Percentiles rank a stretch among this genome's conserved stretches.
These are phyloP conservation scores for Pyrus pyrifolia DNA, from an alignment of 306 rosid genomes.

Conservation along the genomic window DNA sequence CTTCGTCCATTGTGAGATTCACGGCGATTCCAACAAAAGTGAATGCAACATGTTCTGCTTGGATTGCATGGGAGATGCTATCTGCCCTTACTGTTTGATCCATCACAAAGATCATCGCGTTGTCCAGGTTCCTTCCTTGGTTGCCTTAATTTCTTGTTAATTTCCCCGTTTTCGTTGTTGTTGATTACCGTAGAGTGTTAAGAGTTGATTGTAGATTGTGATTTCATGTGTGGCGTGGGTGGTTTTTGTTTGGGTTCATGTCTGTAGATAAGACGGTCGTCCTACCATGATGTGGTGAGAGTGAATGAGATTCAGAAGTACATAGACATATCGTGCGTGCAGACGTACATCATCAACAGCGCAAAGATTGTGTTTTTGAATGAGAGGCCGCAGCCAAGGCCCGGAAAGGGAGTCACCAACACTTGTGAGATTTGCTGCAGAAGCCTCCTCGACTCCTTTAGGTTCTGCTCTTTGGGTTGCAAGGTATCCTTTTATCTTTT, in stretches of 20 bases:
- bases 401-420: slow-evolving; percentile 44
- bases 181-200: not conserved
- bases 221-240: not conserved
- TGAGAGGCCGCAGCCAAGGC: slow-evolving; percentile 45
- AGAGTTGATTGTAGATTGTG: not conserved
- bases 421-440: slow-evolving; percentile 43
- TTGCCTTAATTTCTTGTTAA: not conserved
- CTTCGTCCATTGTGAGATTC: slow-evolving; percentile 27
- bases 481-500: slow-evolving; percentile 17
- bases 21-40: slow-evolving; percentile 28
- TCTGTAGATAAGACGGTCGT: slow-evolving; percentile 40
- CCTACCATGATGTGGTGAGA: slow-evolving; percentile 48
- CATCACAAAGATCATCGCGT: slow-evolving; percentile 32
- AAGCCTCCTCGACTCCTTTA: slow-evolving; percentile 39
- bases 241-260: not conserved
- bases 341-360: slow-evolving; percentile 44
- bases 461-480: slow-evolving; percentile 51
- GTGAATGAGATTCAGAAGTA: slow-evolving; percentile 44
- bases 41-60: slow-evolving; percentile 49
- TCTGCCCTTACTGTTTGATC: slow-evolving; percentile 35
- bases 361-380: slow-evolving; percentile 45
- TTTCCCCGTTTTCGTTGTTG: not conserved
- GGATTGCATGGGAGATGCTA: slow-evolving; percentile 32
- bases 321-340: slow-evolving; percentile 36
- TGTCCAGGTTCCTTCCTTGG: slow-evolving; percentile 26